Evolutionary conservation across 2,329 filamentous ascomycete genomes (phyloP).

Genomic region (Ophiostoma sp.): DNA sequence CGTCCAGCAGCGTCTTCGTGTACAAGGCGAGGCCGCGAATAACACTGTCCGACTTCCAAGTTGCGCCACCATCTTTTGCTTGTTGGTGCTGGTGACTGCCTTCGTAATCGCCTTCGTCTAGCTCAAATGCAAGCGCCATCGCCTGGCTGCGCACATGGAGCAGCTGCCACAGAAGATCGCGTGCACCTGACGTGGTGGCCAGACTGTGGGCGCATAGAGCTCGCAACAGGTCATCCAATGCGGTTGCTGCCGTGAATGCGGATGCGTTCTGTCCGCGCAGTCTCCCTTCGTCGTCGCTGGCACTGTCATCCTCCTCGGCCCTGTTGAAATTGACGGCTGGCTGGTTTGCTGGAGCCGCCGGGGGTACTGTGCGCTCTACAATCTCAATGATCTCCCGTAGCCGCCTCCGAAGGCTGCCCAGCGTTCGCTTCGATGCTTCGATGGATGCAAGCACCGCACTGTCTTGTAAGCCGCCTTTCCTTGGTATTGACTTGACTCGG

Average conservation of each 20-base stretch:
- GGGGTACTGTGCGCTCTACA: slow-evolving; percentile 22
- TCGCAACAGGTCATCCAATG: slow-evolving; percentile 55
- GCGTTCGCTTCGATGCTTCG: slow-evolving; percentile 57
- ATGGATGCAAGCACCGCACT: slow-evolving; percentile 39
- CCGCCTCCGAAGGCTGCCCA: slow-evolving; percentile 57
- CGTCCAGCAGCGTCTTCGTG: slow-evolving; percentile 61
- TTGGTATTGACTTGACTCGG: neutral
- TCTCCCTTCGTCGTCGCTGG: neutral
- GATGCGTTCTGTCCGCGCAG: neutral
- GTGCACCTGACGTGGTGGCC: slow-evolving; percentile 70
- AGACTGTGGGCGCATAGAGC: slow-evolving; percentile 78
- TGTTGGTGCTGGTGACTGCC: neutral
- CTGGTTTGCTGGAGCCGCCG: neutral
- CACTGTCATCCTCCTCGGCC: neutral
- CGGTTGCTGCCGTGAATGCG: neutral
- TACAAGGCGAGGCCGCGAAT: slow-evolving; percentile 65
- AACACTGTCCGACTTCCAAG: slow-evolving; percentile 43
- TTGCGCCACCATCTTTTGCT: slow-evolving; percentile 28
- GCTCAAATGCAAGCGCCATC: slow-evolving; percentile 57
- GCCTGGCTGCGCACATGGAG: slow-evolving; percentile 65
- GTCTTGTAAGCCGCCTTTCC: slow-evolving; percentile 24
- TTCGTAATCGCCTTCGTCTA: slow-evolving; percentile 37
- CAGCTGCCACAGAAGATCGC: slow-evolving; percentile 74
- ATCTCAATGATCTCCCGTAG: slow-evolving; percentile 64
- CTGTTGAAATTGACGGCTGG: neutral